A percentile compares a stretch with the other conserved stretches of the same genome.
Conservation (phyloP, 805 yeast species). For the Naumovozyma baii region DNA sequence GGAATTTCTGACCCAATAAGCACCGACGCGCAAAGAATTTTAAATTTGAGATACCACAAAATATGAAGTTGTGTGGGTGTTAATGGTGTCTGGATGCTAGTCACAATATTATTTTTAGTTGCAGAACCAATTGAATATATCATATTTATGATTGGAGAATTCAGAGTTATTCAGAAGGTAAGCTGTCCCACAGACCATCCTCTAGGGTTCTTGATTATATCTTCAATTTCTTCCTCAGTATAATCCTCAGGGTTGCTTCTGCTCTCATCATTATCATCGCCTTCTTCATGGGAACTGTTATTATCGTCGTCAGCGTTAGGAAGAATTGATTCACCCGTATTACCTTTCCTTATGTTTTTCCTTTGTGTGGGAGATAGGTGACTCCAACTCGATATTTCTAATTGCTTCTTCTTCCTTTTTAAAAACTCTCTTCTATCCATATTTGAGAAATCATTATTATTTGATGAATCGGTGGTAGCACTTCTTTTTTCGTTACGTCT, state of each 20-base stretch:
- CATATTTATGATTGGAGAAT: too few species aligned
- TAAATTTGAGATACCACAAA: background rate
- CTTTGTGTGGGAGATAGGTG: constrained; percentile 7
- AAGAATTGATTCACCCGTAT: constrained; percentile 1
- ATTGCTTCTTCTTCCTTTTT: constrained; percentile 18
- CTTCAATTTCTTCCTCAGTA: background rate
- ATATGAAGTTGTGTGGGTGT: background rate
- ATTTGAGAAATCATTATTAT: constrained; percentile 8
- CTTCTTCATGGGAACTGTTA: constrained; percentile 2
- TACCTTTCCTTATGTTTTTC: constrained; percentile 3
- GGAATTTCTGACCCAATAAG: too few species aligned
- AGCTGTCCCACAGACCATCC: constrained; percentile 19
- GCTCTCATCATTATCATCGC: constrained; percentile 1
- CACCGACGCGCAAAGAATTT: too few species aligned
- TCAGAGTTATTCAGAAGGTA: background rate
- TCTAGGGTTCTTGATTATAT: constrained; percentile 16
- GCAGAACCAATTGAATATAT: too few species aligned
- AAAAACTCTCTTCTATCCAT: constrained; percentile 24
- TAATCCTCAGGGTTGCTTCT: background rate
- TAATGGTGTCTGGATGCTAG: background rate
- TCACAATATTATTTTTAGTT: too few species aligned
- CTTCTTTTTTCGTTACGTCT: constrained; percentile 5
- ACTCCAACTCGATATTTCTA: constrained; percentile 10
- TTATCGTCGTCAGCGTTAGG: constrained; percentile 1
- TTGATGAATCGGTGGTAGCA: background rate